Base-by-base conservation (phyloP, 495 filamentous ascomycete species). In the Amphirosellinia nigrospora region DNA sequence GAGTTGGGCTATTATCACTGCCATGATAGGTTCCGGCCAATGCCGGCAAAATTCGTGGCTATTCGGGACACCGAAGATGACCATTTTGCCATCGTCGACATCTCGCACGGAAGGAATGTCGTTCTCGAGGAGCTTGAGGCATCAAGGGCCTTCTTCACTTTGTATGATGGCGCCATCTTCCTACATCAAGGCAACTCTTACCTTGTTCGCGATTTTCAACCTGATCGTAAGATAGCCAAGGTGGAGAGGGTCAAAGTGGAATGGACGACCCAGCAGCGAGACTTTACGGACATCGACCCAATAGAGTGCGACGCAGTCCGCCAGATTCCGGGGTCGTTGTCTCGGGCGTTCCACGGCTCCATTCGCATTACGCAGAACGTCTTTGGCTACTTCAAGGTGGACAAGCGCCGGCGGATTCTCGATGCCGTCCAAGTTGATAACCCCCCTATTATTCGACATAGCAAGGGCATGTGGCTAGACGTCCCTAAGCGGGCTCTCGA, bases 131-230 rank as follows among this genome's bases (percentile, higher is more conserved):
- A 97, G 79, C 87, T 98, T n/a, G 96, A 98, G 78, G 93, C 94
- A 19, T 96, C 93, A 7, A 90, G 96, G 21, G 96, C 96, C 2
- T 94, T 94, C 80, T 98, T 98, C 81, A 96, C 94, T 48, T 89
- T 98, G 72, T 98, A 98, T 77, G 95, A 98, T 83, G 96, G 96
- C 34, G 96, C 93, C 66, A 97, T 99, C 71, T 99, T 97, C 85
- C 87, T 98, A 7, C 96, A 98, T 79, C 94, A 98, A 83, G 96
- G 96, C 64, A 87, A 89, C 68, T 96, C 90, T 2, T 99, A 97
- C 78, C 87, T 99, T 1, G 91, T 99, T 64, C 91, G 92, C 73
- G 93, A 98, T 74, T 92, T 98, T 76, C 91, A 89, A 75, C 89
- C 90, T 19, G 92, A 95, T 41, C 86, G 86, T 64, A 88, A 87